phyloP scores from a whole-genome alignment of 148 eudicot species.

The Linanthus parryae region DNA sequence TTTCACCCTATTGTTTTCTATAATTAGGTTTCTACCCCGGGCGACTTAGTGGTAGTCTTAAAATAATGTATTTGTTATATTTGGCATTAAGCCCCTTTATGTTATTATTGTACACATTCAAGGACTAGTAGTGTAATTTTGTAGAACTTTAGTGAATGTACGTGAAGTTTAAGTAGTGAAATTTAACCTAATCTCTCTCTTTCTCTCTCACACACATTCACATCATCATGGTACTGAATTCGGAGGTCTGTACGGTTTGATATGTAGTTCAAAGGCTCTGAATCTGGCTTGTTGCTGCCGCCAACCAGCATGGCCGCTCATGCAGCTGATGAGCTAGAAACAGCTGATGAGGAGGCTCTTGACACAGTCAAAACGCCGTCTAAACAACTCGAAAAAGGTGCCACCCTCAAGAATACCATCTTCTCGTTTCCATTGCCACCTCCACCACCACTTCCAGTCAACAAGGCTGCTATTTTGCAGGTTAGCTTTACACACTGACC shows the following conservation, averaged over 20 bases:
- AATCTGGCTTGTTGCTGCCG: slow-evolving; percentile 32
- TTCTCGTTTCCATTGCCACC: slow-evolving; percentile 29
- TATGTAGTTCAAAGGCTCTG: slow-evolving; percentile 33
- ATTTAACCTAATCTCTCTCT: too few species aligned
- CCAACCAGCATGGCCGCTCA: slow-evolving; percentile 85
- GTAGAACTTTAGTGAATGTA: too few species aligned
- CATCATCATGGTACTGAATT: too few species aligned
- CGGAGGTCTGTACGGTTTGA: slow-evolving; percentile 10
- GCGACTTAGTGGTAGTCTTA: too few species aligned
- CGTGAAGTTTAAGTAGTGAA: too few species aligned
- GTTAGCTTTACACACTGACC: slow-evolving; percentile 38
- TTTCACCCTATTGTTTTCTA: too few species aligned
- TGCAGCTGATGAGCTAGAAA: slow-evolving; percentile 55
- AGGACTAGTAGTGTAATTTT: too few species aligned
- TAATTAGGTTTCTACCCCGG: too few species aligned
- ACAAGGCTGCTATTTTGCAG: slow-evolving; percentile 45
- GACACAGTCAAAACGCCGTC: slow-evolving; percentile 22
- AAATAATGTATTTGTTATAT: too few species aligned
- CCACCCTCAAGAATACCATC: slow-evolving; percentile 13
- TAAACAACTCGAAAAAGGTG: slow-evolving; percentile 17
- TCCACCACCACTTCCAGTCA: slow-evolving; percentile 48
- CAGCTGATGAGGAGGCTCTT: slow-evolving; percentile 34
- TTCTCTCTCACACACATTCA: too few species aligned
- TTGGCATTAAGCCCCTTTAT: too few species aligned
- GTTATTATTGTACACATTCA: too few species aligned